Conservation (phyloP, 2,329 filamentous ascomycete species). For the Diaporthe caulivora region DNA sequence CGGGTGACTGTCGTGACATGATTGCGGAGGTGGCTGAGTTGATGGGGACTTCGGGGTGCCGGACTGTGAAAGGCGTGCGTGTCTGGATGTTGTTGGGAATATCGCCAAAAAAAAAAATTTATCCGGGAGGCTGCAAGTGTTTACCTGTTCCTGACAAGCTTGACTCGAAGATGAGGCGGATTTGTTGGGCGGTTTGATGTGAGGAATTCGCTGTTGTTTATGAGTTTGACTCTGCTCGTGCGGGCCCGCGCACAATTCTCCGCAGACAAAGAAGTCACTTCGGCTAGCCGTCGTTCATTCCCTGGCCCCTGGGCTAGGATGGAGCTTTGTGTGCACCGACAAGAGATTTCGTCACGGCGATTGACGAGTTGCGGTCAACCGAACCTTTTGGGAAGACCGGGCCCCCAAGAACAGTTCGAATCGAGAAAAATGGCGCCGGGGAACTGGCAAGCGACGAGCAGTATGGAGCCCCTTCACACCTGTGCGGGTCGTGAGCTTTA, state of each 20-base stretch:
- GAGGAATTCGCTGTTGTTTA: conserved; percentile 34
- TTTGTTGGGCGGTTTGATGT: conserved; percentile 13
- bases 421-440: conserved; percentile 27
- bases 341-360: conserved; percentile 30
- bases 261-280: conserved; percentile 32
- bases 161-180: conserved; percentile 16
- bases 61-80: conserved; percentile 9
- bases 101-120: not conserved
- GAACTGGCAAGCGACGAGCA: conserved; percentile 29
- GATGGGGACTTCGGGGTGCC: not conserved
- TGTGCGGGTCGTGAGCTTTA: conserved; percentile 37
- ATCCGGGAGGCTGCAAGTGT: conserved; percentile 13
- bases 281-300: conserved; percentile 32
- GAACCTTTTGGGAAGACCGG: conserved; percentile 3
- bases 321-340: conserved; percentile 18
- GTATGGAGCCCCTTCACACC: conserved; percentile 29
- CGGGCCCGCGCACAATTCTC: conserved; percentile 34
- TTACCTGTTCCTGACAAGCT: conserved; percentile 16
- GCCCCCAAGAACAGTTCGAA: conserved; percentile 20
- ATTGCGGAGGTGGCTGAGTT: conserved; percentile 2
- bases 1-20: conserved; percentile 34
- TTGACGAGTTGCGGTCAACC: conserved; percentile 37
- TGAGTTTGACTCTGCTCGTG: conserved; percentile 30
- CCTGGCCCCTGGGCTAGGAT: conserved; percentile 36
- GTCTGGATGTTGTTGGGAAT: not conserved